Evolutionary conservation across 1,284 basidiomycete genomes (phyloP), one percentile per base, ranked within the genome.

Genomic region (Ceratobasidium sp.): DNA sequence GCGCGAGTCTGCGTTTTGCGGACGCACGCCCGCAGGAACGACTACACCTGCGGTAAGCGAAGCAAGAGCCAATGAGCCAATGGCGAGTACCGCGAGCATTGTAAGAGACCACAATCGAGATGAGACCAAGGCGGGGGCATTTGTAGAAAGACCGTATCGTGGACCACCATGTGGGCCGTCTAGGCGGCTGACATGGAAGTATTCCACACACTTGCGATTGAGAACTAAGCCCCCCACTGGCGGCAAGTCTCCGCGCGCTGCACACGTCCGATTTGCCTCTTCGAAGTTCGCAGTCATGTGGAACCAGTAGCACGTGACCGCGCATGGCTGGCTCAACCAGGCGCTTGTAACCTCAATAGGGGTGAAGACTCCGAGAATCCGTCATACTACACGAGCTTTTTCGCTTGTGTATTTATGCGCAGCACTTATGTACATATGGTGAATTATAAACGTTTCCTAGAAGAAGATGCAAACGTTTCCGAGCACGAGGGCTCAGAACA

Each of bases 11-110:
- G 67, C 40, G 54, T 70, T 51, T 2, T 59, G 25, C 18, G 67
- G 67, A 11, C 67, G 67, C 28, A 70, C 56, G 23, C 54, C 67
- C 0, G 67, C 67, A n/a, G 67, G 67, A 28, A 70, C 67, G 16
- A 60, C 67, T n/a, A 28, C 46, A 30, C 67, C 54, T 18, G 48
- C 21, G 21, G 67, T 25, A 25, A 60, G 42, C 25, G 58, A 60
- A 9, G 67, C 44, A 25, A 70, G 67, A 51, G 67, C 67, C 23
- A 70, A 42, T 36, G 54, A 60, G 51, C 63, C 63, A 54, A 67
- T 40, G 21, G 49, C 63, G 63, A 67, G 63, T 16, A 54, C 63
- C 51, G 63, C 49, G 51, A 67, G 40, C 63, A 67, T 67, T 23
- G 63, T 67, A 12, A 42, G 51, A n/a, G 63, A 67, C 49, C 16